Percentiles rank a stretch among this genome's conserved stretches.
These are phyloP conservation scores for Saccharomycopsis synnaedendra DNA, from an alignment of 805 yeast species.

Conservation along the genomic window DNA sequence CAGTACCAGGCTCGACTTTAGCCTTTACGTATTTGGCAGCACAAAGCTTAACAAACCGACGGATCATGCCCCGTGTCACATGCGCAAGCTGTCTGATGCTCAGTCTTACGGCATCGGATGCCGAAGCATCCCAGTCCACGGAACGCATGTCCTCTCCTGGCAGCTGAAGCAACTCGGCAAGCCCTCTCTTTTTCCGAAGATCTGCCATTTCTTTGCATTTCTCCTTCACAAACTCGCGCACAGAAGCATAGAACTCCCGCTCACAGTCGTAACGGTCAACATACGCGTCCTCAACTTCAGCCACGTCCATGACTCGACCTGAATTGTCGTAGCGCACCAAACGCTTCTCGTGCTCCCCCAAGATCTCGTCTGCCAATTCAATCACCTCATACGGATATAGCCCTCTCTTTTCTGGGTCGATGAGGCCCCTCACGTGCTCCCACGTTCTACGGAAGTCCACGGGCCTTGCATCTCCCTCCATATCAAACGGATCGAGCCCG, in stretches of 20 bases:
- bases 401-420: slow-evolving; percentile 38
- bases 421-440: slow-evolving; percentile 75
- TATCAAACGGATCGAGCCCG: slow-evolving; percentile 94
- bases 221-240: slow-evolving; percentile 47
- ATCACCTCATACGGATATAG: slow-evolving; percentile 62
- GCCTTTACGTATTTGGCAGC: slow-evolving; percentile 77
- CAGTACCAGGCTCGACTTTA: slow-evolving; percentile 96
- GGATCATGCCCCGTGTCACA: slow-evolving; percentile 50
- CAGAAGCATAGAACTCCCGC: slow-evolving; percentile 69
- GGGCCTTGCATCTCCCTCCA: slow-evolving; percentile 98
- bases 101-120: slow-evolving; percentile 26
- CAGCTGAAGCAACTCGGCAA: slow-evolving; percentile 32
- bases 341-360: slow-evolving; percentile 49
- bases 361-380: slow-evolving; percentile 39
- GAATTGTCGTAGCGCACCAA: slow-evolving; percentile 62
- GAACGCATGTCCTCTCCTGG: slow-evolving; percentile 29
- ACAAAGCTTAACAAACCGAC: slow-evolving; percentile 62
- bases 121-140: slow-evolving; percentile 27
- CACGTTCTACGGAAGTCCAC: slow-evolving; percentile 90
- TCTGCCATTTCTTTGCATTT: slow-evolving; percentile 49
- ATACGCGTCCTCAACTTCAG: slow-evolving; percentile 40
- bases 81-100: slow-evolving; percentile 57
- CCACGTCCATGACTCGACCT: slow-evolving; percentile 40
- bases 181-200: slow-evolving; percentile 42
- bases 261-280: slow-evolving; percentile 86